Conservation (phyloP, 129 eudicot genomes). For the Artemisia annua region DNA sequence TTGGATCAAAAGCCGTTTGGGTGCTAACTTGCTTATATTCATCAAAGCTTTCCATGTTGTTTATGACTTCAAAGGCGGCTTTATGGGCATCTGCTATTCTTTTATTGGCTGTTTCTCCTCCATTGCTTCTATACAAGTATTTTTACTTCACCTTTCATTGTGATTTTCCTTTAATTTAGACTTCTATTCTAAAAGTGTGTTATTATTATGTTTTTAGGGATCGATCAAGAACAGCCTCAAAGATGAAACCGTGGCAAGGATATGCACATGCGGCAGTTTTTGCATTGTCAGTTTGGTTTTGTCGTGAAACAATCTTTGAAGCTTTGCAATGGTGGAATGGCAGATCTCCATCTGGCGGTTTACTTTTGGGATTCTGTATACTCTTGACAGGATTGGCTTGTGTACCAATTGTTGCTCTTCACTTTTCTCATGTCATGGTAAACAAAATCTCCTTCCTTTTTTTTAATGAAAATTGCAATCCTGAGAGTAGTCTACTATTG, state of each 20-base stretch:
- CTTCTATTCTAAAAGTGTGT: background rate
- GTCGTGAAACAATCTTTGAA: slow-evolving; percentile 94
- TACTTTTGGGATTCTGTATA: slow-evolving; percentile 90
- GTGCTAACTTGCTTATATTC: slow-evolving; percentile 77
- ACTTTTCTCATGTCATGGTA: slow-evolving; percentile 98
- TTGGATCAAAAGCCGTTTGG: slow-evolving; percentile 94
- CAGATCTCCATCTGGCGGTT: slow-evolving; percentile 89
- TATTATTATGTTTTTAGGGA: slow-evolving; percentile 53
- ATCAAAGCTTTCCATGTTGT: slow-evolving; percentile 79
- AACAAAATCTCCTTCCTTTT: background rate
- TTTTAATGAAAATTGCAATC: too few species aligned
- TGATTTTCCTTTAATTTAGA: background rate
- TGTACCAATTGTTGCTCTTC: slow-evolving; percentile 90
- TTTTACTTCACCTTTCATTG: slow-evolving; percentile 20
- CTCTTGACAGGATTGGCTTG: slow-evolving; percentile 81
- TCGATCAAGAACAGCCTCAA: slow-evolving; percentile 74
- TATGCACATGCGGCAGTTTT: slow-evolving; percentile 79
- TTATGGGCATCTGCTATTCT: slow-evolving; percentile 87
- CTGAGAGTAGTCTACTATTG: too few species aligned
- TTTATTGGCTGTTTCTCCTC: slow-evolving; percentile 90
- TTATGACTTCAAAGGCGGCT: slow-evolving; percentile 81
- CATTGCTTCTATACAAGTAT: slow-evolving; percentile 91
- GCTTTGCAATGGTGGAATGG: slow-evolving; percentile 99
- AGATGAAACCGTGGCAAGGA: slow-evolving; percentile 99
- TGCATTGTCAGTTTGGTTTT: slow-evolving; percentile 94